Base-by-base conservation (phyloP, 2,329 filamentous ascomycete species). In the Cladophialophora yegresii region DNA sequence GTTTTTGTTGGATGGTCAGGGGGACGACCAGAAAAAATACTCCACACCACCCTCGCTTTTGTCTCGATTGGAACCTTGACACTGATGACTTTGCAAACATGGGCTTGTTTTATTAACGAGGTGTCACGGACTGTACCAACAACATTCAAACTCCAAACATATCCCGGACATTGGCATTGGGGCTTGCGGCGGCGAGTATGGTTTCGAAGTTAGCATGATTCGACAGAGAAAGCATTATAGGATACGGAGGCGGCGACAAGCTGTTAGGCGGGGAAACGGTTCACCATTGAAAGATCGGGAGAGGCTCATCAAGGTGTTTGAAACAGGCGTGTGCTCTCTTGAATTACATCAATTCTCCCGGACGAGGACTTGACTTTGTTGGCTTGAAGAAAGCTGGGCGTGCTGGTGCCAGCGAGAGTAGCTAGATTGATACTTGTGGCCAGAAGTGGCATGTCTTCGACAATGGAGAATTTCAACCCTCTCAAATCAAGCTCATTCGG, bases 91-190 rank as follows among this genome's bases (percentile, higher is more conserved):
- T 67, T 67, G 58, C 60, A 65, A 66, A 61, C 58, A 64, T 57
- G 62, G 60, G 59, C 53, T 61, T 61, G 57, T 61, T 54, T 69
- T 64, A 65, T 69, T 63, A 61, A 71, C 65, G 67, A 71, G 68
- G 70, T 71, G 70, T 71, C 68, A 68, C 54, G 66, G 64, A 64
- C 65, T 71, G 69, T 71, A 71, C 65, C 69, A 71, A 70, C 63
- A 71, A 50, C 63, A 66, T 61, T 63, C 53, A 65, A 65, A 59
- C 61, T 36, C 57, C 30, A 66, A 66, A 54, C 54, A 53, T 45
- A 58, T 50, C 51, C 50, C 55, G 57, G 50, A 63, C 65, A 62
- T 59, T 45, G 64, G 66, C 64, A 68, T 66, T 63, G 64, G 63
- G 7, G 54, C 43, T 58, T 43, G 36, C 33, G 45, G 63, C 55